These are phyloP conservation scores for Orbilia brochopaga DNA, from an alignment of 2,329 filamentous ascomycete species.

Conservation along the genomic window DNA sequence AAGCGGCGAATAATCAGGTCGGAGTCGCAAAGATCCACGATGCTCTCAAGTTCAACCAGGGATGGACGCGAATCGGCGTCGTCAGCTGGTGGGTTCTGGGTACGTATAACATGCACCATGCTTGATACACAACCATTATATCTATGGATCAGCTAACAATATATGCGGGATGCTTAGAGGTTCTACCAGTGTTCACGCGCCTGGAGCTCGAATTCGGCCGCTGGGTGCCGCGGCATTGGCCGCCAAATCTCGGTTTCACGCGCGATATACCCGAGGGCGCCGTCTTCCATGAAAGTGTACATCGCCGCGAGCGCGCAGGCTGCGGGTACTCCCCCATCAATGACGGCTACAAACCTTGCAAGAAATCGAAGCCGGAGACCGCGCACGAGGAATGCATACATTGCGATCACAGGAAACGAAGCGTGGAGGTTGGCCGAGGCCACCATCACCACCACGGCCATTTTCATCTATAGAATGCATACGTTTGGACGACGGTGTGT, in stretches of 20 bases:
- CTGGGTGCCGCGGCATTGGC: constrained; percentile 57
- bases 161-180: constrained; percentile 54
- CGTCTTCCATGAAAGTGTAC: constrained; percentile 56
- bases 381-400: constrained; percentile 45
- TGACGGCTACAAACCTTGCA: constrained; percentile 37
- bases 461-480: constrained; percentile 3
- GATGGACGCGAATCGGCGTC: constrained; percentile 54
- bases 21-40: constrained; percentile 56
- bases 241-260: constrained; percentile 57
- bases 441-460: constrained; percentile 33
- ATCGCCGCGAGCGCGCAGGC: constrained; percentile 37
- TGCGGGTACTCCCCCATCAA: constrained; percentile 42
- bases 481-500: too few species aligned
- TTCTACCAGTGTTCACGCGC: constrained; percentile 57
- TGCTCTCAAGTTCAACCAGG: constrained; percentile 56
- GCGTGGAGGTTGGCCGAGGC: constrained; percentile 32
- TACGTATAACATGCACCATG: constrained; percentile 46
- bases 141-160: constrained; percentile 16
- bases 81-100: constrained; percentile 57
- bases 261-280: constrained; percentile 57
- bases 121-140: neutral
- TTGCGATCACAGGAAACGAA: constrained; percentile 45
- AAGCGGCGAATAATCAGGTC: constrained; percentile 32
- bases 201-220: constrained; percentile 57
- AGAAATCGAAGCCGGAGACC: constrained; percentile 28